Base-by-base conservation (phyloP, 257 asterid species). In the Linaria vulgaris region DNA sequence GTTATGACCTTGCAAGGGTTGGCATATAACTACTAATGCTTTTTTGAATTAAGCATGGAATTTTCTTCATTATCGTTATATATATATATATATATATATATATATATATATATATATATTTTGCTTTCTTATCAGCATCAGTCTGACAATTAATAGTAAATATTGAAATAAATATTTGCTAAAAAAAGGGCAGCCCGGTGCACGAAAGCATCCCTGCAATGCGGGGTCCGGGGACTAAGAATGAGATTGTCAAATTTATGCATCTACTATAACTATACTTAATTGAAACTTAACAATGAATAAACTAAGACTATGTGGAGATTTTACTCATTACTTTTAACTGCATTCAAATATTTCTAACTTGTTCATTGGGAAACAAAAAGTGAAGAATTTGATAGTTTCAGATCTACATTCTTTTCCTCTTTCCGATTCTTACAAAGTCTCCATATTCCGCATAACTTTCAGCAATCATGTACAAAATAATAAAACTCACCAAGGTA, bases 321-420 rank as follows among this genome's bases (percentile, higher is more conserved):
- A 30, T 27, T n/a, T 19, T 55, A 30, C 20, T 14, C 70, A 39
- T 52, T 61, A 39, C 44, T 10, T 38, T 51, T 37, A 22, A 39
- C 45, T 16, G 22, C 20, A 37, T 20, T 13, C 50, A 49, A 21
- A 14, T 15, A 17, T 37, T 52, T 37, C 22, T 16, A 19, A 12
- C 30, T 64, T 31, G 25, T 22, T 19, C 6, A n/a, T 39, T 43
- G 5, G 59, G 49, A 11, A 23, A 49, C 48, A 63, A 13, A 55
- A 62, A 15, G 16, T n/a, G 47, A 60, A 46, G 5, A 58, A 30
- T 7, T 45, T 66, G n/a, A 58, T 25, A 54, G 61, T 34, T 17
- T 41, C 12, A 6, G 59, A 65, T 31, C 38, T 66, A 17, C 54
- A 54, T 53, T 66, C 34, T 12, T 37, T 45, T n/a, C 44, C n/a